A percentile compares a stretch with the other conserved stretches of the same genome.
Conservation (phyloP, 139 green algal species). For the Deuterostichococcus epilithicus region DNA sequence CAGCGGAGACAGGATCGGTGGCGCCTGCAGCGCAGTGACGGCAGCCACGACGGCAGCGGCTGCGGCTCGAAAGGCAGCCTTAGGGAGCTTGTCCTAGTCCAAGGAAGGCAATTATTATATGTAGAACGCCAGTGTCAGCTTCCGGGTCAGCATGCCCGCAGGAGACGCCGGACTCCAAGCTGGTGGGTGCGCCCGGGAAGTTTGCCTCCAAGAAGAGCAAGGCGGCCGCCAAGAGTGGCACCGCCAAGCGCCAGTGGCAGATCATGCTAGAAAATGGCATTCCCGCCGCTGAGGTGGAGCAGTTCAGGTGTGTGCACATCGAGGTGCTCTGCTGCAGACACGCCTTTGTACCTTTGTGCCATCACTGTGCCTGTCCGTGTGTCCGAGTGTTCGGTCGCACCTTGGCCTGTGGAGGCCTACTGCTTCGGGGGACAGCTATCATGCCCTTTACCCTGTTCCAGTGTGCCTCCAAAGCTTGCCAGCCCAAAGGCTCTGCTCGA, state of each 20-base stretch:
- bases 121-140: no score
- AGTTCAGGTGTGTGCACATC: slow-evolving; percentile 58
- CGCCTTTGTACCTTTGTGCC: no score
- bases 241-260: slow-evolving; percentile 81
- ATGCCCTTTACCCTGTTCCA: not conserved
- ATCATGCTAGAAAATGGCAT: slow-evolving; percentile 90
- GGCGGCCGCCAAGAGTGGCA: slow-evolving; percentile 74
- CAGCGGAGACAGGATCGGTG: no score
- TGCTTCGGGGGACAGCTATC: not conserved
- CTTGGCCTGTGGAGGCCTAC: no score
- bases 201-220: slow-evolving; percentile 95
- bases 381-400: no score
- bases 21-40: no score
- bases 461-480: not conserved
- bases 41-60: no score
- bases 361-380: no score
- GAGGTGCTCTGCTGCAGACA: not conserved
- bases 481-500: not conserved
- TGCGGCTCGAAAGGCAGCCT: no score
- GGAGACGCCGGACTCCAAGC: not conserved
- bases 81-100: no score
- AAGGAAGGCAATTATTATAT: no score
- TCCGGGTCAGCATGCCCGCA: not conserved
- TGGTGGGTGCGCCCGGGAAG: no score
- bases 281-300: slow-evolving; percentile 77